A percentile compares a stretch with the other conserved stretches of the same genome.
Evolutionary conservation across 1,139 yeast species (phyloP).

Genomic region (Wickerhamomyces sp.): DNA sequence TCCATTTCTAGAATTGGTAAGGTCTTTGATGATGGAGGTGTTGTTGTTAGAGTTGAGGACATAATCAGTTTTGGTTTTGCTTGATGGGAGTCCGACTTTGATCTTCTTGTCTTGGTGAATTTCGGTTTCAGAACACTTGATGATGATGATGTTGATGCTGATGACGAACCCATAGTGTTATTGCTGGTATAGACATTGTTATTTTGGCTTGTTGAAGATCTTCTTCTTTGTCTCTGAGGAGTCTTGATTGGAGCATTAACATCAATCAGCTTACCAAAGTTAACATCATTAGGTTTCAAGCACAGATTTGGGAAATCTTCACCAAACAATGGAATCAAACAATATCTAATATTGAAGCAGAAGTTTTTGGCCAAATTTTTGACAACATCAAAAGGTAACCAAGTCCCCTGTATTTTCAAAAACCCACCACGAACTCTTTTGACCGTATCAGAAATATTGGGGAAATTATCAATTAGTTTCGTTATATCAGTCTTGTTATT

Average conservation of each 20-base stretch:
- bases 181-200: not conserved
- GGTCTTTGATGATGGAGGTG: not conserved
- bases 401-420: slow-evolving; percentile 90
- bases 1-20: slow-evolving; percentile 18
- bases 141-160: not conserved
- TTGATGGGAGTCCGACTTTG: slow-evolving; percentile 14
- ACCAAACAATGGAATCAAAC: slow-evolving; percentile 80
- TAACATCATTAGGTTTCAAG: slow-evolving; percentile 56
- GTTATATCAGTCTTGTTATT: slow-evolving; percentile 74
- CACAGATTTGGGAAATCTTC: slow-evolving; percentile 66
- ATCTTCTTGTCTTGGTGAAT: slow-evolving; percentile 14
- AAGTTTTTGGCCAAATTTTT: slow-evolving; percentile 65
- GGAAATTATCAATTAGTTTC: slow-evolving; percentile 65
- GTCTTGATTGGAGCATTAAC: slow-evolving; percentile 16
- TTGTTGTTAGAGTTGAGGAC: not conserved
- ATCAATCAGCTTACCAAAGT: slow-evolving; percentile 59
- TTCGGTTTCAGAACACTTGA: not conserved
- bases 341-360: slow-evolving; percentile 72
- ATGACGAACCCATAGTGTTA: not conserved
- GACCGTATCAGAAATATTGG: slow-evolving; percentile 40
- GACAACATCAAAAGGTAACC: slow-evolving; percentile 78
- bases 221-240: slow-evolving; percentile 19
- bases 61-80: slow-evolving; percentile 1
- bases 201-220: slow-evolving; percentile 2
- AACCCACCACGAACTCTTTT: slow-evolving; percentile 87